phyloP scores from a whole-genome alignment of 768 basidiomycete genomes.

The Podaxis sp. region DNA sequence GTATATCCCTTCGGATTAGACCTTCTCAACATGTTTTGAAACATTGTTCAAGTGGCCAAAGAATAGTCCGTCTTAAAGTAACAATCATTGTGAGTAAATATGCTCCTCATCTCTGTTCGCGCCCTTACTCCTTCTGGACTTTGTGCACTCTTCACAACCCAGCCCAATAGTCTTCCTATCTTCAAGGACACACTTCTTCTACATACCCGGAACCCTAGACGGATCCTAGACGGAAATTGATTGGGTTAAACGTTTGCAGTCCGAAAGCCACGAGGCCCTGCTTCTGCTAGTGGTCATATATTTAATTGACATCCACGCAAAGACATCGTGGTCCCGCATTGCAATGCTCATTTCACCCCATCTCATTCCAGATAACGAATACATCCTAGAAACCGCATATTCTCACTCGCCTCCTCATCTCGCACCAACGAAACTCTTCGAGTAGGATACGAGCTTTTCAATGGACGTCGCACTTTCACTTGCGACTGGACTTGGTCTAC shows the following conservation, averaged over 20 bases:
- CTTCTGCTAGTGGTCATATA: background rate
- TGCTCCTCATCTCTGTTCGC: background rate
- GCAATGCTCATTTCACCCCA: slow-evolving; percentile 6
- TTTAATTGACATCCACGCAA: slow-evolving; percentile 1
- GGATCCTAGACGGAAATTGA: background rate
- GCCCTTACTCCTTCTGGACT: background rate
- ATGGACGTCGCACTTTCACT: slow-evolving; percentile 42
- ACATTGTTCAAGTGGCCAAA: background rate
- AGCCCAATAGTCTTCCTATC: background rate
- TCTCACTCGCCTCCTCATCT: background rate
- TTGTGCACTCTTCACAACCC: background rate
- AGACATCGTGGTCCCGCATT: slow-evolving; percentile 5
- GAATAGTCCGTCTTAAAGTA: background rate
- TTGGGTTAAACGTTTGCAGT: background rate
- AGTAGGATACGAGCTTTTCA: background rate
- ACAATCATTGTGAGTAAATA: background rate
- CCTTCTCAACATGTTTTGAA: background rate
- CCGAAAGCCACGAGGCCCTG: slow-evolving; percentile 9
- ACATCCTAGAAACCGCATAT: background rate
- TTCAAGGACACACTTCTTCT: background rate
- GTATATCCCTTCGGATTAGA: background rate
- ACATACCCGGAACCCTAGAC: background rate
- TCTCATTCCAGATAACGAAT: slow-evolving; percentile 4
- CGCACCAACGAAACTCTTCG: background rate
- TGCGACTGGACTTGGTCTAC: slow-evolving; percentile 36